Percentiles rank a stretch among this genome's conserved stretches.
phyloP scores from a whole-genome alignment of 176 grass and related monocot genomes.

The Neostapfia colusana region DNA sequence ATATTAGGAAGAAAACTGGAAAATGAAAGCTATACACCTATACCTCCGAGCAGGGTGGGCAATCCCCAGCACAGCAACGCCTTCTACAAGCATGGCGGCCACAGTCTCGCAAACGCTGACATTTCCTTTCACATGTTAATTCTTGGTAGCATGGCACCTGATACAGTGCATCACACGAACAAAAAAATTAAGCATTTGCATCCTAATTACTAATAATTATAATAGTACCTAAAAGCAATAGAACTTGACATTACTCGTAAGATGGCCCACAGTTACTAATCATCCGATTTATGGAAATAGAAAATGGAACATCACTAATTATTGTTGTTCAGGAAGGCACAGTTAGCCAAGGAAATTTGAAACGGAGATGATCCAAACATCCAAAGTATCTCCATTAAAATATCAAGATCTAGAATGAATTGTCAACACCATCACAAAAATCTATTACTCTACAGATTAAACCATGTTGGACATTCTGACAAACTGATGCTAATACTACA shows the following conservation, averaged over 20 bases:
- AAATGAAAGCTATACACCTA: constrained; percentile 33
- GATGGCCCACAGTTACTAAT: background rate
- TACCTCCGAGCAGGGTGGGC: constrained; percentile 79
- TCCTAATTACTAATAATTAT: background rate
- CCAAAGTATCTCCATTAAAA: background rate
- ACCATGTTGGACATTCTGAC: constrained; percentile 1
- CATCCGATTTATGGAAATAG: background rate
- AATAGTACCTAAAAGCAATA: background rate
- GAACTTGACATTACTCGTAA: background rate
- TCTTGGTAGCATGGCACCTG: constrained; percentile 99
- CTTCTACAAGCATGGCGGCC: constrained; percentile 88
- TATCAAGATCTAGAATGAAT: background rate
- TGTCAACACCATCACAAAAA: background rate
- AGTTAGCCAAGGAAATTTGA: background rate
- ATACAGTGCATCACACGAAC: constrained; percentile 37
- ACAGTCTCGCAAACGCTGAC: constrained; percentile 69
- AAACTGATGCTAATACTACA: background rate
- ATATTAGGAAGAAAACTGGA: background rate
- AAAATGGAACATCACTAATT: constrained; percentile 3
- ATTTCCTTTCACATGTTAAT: constrained; percentile 94
- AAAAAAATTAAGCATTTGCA: constrained; percentile 14
- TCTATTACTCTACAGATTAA: background rate
- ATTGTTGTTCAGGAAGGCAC: background rate
- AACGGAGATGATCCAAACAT: constrained; percentile 11
- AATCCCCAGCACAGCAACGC: constrained; percentile 86